Conservation (phyloP, 495 filamentous ascomycete species). For the Neurospora tetrasperma region DNA sequence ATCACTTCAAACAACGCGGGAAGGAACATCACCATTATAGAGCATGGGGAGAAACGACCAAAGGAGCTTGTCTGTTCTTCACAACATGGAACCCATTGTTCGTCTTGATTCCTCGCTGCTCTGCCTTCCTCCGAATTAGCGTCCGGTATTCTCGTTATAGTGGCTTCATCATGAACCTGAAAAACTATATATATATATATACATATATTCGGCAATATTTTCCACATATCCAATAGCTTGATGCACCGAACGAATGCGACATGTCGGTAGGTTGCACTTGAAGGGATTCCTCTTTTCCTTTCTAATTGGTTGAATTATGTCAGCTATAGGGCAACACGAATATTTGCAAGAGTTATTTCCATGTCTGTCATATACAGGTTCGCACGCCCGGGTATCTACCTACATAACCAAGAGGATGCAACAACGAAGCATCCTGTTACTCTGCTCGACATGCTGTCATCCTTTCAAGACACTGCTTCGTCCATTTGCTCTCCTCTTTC, state of each 20-base stretch:
- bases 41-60: no score
- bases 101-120: neutral
- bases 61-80: no score
- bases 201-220: neutral
- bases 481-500: neutral
- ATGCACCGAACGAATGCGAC: neutral
- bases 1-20: no score
- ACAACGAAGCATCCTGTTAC: neutral
- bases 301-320: neutral
- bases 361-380: neutral
- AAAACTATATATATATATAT: no score
- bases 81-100: no score
- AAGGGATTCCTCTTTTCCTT: neutral
- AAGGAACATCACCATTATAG: no score
- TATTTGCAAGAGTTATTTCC: neutral
- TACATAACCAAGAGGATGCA: neutral
- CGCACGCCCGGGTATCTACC: neutral
- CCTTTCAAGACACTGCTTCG: neutral
- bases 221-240: neutral
- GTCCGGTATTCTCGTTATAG: neutral
- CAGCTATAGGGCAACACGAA: neutral
- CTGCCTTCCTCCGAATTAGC: neutral
- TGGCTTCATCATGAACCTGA: neutral
- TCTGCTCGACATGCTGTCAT: neutral
- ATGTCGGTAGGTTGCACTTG: neutral